These are phyloP conservation scores for Termitomyces sp. DNA, from an alignment of 768 basidiomycete genomes.

Conservation along the genomic window DNA sequence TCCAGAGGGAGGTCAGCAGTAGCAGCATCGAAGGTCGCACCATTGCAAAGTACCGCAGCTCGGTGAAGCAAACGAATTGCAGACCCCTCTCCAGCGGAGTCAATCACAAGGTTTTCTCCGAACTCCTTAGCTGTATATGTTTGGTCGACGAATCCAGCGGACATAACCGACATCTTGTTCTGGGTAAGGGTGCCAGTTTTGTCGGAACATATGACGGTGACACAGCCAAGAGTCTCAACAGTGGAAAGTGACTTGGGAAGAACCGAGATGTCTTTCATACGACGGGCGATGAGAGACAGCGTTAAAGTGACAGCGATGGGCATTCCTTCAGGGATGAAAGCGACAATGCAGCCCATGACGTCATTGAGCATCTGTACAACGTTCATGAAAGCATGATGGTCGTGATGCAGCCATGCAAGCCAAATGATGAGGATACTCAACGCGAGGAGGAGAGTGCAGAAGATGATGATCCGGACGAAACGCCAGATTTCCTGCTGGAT, in stretches of 20 bases:
- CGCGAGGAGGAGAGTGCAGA: conserved; percentile 33
- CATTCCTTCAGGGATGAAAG: conserved; percentile 42
- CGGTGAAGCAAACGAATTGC: conserved; percentile 23
- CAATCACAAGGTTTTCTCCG: background rate
- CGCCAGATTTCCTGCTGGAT: conserved; percentile 45
- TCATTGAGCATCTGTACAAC: conserved; percentile 49
- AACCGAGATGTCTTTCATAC: conserved; percentile 12
- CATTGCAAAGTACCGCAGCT: conserved; percentile 49
- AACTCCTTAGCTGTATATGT: conserved; percentile 22
- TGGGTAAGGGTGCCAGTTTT: conserved; percentile 61
- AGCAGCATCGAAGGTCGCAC: conserved; percentile 41
- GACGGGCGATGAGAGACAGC: conserved; percentile 22
- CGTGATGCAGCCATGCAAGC: conserved; percentile 37
- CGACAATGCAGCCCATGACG: conserved; percentile 42
- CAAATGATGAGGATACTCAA: conserved; percentile 39
- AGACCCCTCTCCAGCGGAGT: conserved; percentile 2
- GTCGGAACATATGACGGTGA: conserved; percentile 45
- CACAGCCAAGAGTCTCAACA: conserved; percentile 62
- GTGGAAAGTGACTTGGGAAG: conserved; percentile 48
- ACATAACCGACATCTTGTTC: conserved; percentile 53
- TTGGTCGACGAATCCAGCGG: conserved; percentile 32
- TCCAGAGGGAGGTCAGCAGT: conserved; percentile 19
- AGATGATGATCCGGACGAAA: conserved; percentile 49
- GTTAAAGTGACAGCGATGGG: conserved; percentile 53
- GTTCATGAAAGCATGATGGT: conserved; percentile 41